phyloP scores from a whole-genome alignment of 139 green algal species.

The Yamagishiella unicocca region DNA sequence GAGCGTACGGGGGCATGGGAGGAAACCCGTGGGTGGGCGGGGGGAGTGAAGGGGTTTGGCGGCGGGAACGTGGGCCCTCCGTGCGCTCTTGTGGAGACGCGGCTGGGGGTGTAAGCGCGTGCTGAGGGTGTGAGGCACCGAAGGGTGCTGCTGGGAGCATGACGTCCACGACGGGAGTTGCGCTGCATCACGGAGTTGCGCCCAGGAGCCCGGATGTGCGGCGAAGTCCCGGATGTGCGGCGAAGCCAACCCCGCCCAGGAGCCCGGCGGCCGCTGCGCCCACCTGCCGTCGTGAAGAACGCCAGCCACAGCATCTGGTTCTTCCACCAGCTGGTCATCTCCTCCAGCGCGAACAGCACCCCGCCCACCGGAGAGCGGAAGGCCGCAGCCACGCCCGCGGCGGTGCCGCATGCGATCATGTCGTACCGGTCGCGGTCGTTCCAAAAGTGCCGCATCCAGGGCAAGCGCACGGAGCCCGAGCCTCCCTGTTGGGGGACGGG shows the following conservation, averaged over 20 bases:
- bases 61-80: not conserved
- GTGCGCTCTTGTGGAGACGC: not conserved
- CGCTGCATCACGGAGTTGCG: too few species aligned
- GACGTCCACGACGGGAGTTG: too few species aligned
- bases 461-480: slow-evolving; percentile 21
- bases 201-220: too few species aligned
- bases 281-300: slow-evolving; percentile 88
- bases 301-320: slow-evolving; percentile 81
- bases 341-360: slow-evolving; percentile 91
- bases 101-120: too few species aligned
- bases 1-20: not conserved
- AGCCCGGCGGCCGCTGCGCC: not conserved
- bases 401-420: slow-evolving; percentile 83
- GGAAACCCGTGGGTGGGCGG: not conserved
- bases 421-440: slow-evolving; percentile 84
- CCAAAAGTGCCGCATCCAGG: slow-evolving; percentile 73
- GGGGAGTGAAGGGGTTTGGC: not conserved
- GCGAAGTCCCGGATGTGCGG: not conserved
- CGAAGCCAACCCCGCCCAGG: not conserved
- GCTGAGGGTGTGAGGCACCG: too few species aligned
- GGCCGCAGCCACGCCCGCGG: slow-evolving; percentile 83
- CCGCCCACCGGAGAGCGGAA: slow-evolving; percentile 88
- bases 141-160: too few species aligned
- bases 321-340: slow-evolving; percentile 81
- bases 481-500: slow-evolving; percentile 48